Evolutionary conservation across 2,329 filamentous ascomycete genomes (phyloP).

Genomic region (Huntiella bhutanensis): DNA sequence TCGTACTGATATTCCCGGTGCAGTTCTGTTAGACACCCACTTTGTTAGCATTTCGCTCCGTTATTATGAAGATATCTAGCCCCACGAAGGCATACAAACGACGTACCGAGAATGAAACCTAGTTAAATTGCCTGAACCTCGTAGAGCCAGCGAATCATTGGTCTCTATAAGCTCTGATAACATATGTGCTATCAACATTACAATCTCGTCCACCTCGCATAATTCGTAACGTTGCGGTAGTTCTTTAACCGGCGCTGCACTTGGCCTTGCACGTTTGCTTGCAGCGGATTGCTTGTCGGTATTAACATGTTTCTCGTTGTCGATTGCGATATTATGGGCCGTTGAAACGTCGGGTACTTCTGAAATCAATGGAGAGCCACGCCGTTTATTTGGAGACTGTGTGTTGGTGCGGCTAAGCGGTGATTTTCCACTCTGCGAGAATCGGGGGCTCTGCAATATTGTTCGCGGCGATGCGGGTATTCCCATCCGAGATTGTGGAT

Average conservation of each 20-base stretch:
- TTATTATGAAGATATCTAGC: too few species aligned
- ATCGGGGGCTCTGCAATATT: too few species aligned
- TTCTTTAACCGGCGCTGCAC: slow-evolving; percentile 32
- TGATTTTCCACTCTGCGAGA: too few species aligned
- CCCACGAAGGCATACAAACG: neutral
- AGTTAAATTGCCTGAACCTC: slow-evolving; percentile 55
- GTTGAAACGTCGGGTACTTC: too few species aligned
- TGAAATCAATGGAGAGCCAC: slow-evolving; percentile 2
- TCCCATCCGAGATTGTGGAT: too few species aligned
- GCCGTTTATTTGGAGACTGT: slow-evolving; percentile 10
- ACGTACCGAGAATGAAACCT: slow-evolving; percentile 79
- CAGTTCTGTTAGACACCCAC: slow-evolving; percentile 24
- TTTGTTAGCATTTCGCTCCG: too few species aligned
- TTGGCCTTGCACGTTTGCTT: slow-evolving; percentile 33
- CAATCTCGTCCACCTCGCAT: slow-evolving; percentile 69
- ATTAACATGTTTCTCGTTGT: neutral
- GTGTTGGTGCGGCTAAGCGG: neutral
- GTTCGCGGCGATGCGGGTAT: too few species aligned
- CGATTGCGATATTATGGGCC: too few species aligned
- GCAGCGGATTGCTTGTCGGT: neutral
- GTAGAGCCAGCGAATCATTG: slow-evolving; percentile 73
- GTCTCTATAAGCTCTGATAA: slow-evolving; percentile 82
- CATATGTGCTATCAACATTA: slow-evolving; percentile 85
- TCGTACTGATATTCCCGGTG: slow-evolving; percentile 81
- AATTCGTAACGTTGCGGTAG: slow-evolving; percentile 62